Percentiles rank a stretch among this genome's conserved stretches.
Evolutionary conservation across 768 basidiomycete genomes (phyloP).

Genomic region (Sarcodon aspratus): DNA sequence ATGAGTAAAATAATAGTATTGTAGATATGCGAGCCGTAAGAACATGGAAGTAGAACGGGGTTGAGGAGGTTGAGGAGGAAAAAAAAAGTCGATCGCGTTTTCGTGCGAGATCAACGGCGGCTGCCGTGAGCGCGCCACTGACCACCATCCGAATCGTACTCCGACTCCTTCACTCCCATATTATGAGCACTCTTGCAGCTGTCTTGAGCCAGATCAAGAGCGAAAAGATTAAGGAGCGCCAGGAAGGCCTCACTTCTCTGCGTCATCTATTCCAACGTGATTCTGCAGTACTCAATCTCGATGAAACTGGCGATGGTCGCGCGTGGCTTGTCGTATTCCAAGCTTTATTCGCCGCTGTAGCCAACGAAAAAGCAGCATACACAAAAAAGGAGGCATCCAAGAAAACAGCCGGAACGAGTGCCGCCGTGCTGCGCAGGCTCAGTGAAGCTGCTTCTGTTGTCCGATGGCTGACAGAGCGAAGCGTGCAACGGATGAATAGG

Average conservation of each 20-base stretch:
- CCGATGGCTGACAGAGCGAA: constrained; percentile 63
- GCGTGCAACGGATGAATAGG: constrained; percentile 41
- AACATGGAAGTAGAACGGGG: background rate
- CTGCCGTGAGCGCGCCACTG: background rate
- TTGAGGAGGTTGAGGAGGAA: background rate
- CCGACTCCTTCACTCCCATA: background rate
- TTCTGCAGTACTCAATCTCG: constrained; percentile 26
- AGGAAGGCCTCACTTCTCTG: constrained; percentile 46
- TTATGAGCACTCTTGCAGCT: constrained; percentile 32
- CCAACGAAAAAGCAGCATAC: constrained; percentile 43
- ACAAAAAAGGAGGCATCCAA: constrained; percentile 28
- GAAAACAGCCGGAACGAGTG: constrained; percentile 24
- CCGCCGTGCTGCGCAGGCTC: constrained; percentile 48
- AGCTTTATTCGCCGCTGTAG: constrained; percentile 56
- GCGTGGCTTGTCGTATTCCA: constrained; percentile 64
- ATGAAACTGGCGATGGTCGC: constrained; percentile 24
- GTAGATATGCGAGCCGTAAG: background rate
- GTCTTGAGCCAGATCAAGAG: constrained; percentile 43
- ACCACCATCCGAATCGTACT: background rate
- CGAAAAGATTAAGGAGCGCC: constrained; percentile 59
- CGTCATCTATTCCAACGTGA: constrained; percentile 39
- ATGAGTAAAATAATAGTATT: background rate
- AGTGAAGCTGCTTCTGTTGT: constrained; percentile 54
- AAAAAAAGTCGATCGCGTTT: background rate
- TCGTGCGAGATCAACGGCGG: background rate